Percentiles rank a stretch among this genome's conserved stretches.
phyloP scores from a whole-genome alignment of 78 protist genomes.

The Ministeria vibrans region DNA sequence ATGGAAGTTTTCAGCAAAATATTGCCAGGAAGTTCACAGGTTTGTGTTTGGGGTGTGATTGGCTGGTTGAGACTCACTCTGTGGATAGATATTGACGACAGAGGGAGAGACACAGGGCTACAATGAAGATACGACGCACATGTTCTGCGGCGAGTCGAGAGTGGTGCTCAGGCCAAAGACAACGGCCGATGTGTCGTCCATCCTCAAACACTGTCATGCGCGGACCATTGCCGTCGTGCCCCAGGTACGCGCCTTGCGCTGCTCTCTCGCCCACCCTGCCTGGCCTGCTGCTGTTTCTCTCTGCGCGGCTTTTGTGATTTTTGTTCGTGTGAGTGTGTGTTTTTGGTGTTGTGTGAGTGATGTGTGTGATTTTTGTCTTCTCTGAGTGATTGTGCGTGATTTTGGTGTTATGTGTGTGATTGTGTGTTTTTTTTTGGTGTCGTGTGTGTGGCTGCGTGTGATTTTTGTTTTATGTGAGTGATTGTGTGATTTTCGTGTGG shows the following conservation, averaged over 20 bases:
- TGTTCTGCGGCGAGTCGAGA: constrained; percentile 23
- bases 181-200: constrained; percentile 38
- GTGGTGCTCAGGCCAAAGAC: constrained; percentile 40
- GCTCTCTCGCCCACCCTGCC: background rate
- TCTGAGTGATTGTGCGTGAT: background rate
- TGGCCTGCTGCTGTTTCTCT: background rate
- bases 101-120: too few species aligned
- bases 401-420: background rate
- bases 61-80: too few species aligned
- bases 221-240: background rate
- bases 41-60: too few species aligned
- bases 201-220: constrained; percentile 55
- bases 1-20: too few species aligned
- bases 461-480: background rate
- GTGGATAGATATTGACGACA: too few species aligned
- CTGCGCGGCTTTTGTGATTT: background rate
- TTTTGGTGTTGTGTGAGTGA: background rate
- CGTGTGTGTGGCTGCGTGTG: background rate
- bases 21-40: too few species aligned
- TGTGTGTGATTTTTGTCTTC: too few species aligned
- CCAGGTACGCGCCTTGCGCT: background rate
- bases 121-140: constrained; percentile 40
- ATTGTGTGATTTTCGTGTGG: background rate
- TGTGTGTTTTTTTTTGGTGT: background rate
- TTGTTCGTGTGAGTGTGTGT: background rate